Evolutionary conservation across 2,329 filamentous ascomycete genomes (phyloP).

Genomic region (Aspergillus sp.): DNA sequence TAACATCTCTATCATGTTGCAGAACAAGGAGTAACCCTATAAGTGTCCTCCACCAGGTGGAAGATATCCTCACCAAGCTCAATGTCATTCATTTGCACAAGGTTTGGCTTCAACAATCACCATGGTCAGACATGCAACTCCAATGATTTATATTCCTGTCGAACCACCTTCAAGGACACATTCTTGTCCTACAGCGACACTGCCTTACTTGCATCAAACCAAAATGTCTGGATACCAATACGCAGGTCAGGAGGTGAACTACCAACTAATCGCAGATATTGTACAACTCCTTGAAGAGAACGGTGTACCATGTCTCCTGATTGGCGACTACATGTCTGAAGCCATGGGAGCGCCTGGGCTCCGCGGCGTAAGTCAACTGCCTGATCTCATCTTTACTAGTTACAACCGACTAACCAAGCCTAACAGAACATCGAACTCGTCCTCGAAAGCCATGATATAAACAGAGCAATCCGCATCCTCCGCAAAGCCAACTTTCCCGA

Average conservation of each 20-base stretch:
- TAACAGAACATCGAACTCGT: not conserved
- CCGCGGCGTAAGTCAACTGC: not conserved
- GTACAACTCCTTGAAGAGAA: not conserved
- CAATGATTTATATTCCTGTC: no score
- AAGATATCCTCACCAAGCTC: no score
- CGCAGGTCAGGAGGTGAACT: not conserved
- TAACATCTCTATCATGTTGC: no score
- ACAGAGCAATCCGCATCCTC: not conserved
- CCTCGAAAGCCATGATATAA: not conserved
- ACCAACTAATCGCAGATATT: not conserved
- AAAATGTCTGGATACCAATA: not conserved
- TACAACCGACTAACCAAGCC: not conserved
- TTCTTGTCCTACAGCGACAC: no score
- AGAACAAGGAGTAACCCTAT: no score
- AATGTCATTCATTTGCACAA: no score
- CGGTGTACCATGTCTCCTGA: not conserved
- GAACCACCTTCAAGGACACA: rapidly evolving
- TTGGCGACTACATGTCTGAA: not conserved
- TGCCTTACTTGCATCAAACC: not conserved
- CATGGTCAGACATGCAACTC: no score
- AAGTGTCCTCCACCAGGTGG: no score
- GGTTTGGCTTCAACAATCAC: no score
- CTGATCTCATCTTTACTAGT: no score
- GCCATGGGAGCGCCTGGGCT: not conserved
- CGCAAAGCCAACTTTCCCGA: not conserved